Evolutionary conservation across 1,139 yeast species (phyloP).

Genomic region (Casaregolazyma lundiana): DNA sequence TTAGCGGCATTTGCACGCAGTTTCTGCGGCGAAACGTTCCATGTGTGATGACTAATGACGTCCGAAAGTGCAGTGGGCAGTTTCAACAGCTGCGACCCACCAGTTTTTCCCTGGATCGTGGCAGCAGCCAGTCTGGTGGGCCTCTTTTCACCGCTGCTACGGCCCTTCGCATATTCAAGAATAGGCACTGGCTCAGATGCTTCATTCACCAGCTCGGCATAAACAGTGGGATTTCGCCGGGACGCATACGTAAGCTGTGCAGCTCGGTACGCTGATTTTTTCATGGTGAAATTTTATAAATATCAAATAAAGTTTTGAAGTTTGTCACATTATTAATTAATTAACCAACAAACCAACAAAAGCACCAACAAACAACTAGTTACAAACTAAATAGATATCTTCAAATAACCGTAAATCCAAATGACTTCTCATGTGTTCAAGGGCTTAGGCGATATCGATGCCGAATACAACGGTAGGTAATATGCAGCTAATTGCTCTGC

Average conservation of each 20-base stretch:
- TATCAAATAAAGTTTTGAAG: no score
- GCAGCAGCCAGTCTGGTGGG: conserved; percentile 1
- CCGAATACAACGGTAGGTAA: conserved; percentile 48
- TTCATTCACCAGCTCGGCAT: conserved; percentile 16
- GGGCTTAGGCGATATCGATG: conserved; percentile 74
- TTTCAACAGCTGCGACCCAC: conserved; percentile 20
- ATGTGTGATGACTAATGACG: conserved; percentile 20
- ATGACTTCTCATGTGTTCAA: conserved; percentile 24
- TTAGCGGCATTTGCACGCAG: conserved; percentile 26
- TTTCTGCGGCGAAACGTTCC: conserved; percentile 22
- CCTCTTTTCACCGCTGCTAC: neutral
- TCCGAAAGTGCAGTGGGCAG: conserved; percentile 22
- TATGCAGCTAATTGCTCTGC: neutral
- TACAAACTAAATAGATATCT: no score
- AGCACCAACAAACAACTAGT: no score
- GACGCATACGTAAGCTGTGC: conserved; percentile 2
- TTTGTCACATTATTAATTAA: no score
- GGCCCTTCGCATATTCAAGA: neutral
- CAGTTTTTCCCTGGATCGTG: conserved; percentile 14
- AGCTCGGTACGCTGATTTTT: neutral
- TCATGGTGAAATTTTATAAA: neutral
- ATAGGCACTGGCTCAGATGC: conserved; percentile 10
- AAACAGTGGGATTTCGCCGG: conserved; percentile 4
- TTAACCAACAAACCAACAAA: no score
- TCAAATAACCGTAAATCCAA: no score